Evolutionary conservation across 192 early-diverging fungal genomes (phyloP).

Genomic region (Backusella liffmaniae): DNA sequence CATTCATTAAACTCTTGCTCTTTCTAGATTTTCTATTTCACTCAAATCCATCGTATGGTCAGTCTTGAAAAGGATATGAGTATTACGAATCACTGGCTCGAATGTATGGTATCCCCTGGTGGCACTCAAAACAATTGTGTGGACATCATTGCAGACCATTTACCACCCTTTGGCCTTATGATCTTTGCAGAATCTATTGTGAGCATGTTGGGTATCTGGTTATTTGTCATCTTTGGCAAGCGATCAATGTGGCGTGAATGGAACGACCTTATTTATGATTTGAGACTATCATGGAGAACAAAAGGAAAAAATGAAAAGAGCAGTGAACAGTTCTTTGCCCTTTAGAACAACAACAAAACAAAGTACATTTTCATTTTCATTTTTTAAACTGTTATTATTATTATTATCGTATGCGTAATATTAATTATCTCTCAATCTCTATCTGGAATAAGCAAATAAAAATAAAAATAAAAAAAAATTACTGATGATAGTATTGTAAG

Average conservation of each 20-base stretch:
- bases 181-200: conserved; percentile 46
- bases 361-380: not conserved
- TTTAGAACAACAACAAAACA: conserved; percentile 23
- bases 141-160: conserved; percentile 20
- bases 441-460: too few species aligned
- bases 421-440: too few species aligned
- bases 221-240: conserved; percentile 50
- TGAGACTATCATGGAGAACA: conserved; percentile 28
- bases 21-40: conserved; percentile 46
- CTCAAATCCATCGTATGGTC: conserved; percentile 37
- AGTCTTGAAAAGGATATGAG: conserved; percentile 6
- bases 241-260: conserved; percentile 41
- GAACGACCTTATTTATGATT: conserved; percentile 42
- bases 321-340: conserved; percentile 52
- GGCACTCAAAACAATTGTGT: conserved; percentile 40
- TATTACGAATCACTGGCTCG: conserved; percentile 35
- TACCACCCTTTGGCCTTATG: conserved; percentile 48
- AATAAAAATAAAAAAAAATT: not conserved
- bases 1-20: not conserved
- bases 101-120: conserved; percentile 34
- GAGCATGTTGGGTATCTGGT: conserved; percentile 41
- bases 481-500: not conserved
- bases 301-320: conserved; percentile 38
- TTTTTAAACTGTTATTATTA: not conserved
- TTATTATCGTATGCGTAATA: not conserved